phyloP scores from a whole-genome alignment of 345 rosid species.

The Mercurialis annua region DNA sequence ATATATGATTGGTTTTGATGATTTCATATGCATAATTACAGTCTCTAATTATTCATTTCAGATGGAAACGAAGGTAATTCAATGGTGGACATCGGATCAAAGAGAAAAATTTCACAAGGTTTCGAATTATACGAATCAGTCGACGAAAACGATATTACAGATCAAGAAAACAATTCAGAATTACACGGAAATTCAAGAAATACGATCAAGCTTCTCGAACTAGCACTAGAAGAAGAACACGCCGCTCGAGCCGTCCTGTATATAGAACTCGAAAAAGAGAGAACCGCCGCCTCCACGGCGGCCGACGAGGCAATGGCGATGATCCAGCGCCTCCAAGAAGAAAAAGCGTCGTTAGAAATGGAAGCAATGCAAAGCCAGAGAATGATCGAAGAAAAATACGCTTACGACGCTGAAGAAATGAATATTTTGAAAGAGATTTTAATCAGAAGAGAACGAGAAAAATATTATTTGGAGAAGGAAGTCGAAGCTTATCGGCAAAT shows the following conservation, averaged over 20 bases:
- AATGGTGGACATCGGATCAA: slow-evolving; percentile 21
- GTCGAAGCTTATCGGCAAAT: slow-evolving; percentile 59
- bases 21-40: background rate
- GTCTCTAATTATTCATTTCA: slow-evolving; percentile 13
- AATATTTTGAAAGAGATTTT: slow-evolving; percentile 76
- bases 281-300: slow-evolving; percentile 79
- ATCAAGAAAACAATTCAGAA: slow-evolving; percentile 25
- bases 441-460: slow-evolving; percentile 65
- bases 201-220: slow-evolving; percentile 43
- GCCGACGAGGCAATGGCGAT: slow-evolving; percentile 94
- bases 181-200: slow-evolving; percentile 25
- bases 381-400: slow-evolving; percentile 75
- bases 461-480: slow-evolving; percentile 70
- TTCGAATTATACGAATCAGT: slow-evolving; percentile 23
- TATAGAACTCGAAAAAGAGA: slow-evolving; percentile 73
- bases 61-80: slow-evolving; percentile 34
- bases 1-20: background rate
- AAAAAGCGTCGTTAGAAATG: slow-evolving; percentile 76
- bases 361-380: slow-evolving; percentile 79
- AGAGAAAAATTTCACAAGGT: slow-evolving; percentile 22
- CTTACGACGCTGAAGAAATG: slow-evolving; percentile 85
- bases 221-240: slow-evolving; percentile 52
- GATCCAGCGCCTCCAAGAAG: slow-evolving; percentile 75
- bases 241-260: slow-evolving; percentile 41
- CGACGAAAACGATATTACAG: slow-evolving; percentile 23